A percentile compares a stretch with the other conserved stretches of the same genome.
Conservation (phyloP, 306 rosid genomes). For the Dryas octopetala region DNA sequence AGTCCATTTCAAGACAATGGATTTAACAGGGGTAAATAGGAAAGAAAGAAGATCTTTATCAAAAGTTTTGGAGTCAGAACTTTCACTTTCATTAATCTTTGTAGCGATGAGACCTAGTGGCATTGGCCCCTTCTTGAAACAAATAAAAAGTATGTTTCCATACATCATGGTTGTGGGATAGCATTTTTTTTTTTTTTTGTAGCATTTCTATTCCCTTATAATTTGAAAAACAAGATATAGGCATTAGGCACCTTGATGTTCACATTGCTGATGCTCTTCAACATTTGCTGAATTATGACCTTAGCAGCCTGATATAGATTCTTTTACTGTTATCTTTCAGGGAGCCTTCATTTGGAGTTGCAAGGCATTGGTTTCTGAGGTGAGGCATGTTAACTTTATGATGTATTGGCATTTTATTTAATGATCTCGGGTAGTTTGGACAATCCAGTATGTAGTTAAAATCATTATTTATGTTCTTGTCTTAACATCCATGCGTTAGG, state of each 20-base stretch:
- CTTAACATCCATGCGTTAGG: neutral
- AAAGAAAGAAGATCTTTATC: neutral
- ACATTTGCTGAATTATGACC: neutral
- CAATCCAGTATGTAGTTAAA: neutral
- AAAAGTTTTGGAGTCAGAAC: neutral
- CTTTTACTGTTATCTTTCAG: slow-evolving; percentile 41
- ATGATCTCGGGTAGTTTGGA: neutral
- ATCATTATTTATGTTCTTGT: neutral
- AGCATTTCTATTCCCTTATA: neutral
- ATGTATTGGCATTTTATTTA: slow-evolving; percentile 3
- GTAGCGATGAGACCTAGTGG: neutral
- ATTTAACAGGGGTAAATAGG: neutral
- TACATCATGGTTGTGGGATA: neutral
- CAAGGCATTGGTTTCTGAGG: slow-evolving; percentile 87
- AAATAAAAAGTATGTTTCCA: neutral
- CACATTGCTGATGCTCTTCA: neutral
- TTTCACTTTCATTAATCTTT: neutral
- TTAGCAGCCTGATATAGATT: neutral
- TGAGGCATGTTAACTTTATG: slow-evolving; percentile 35
- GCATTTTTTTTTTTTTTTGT: neutral
- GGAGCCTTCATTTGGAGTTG: slow-evolving; percentile 97
- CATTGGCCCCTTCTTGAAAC: neutral
- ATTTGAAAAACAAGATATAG: neutral
- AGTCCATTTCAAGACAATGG: neutral
- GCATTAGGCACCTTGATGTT: neutral